phyloP scores from a whole-genome alignment of 192 early-diverging fungal genomes.

The Gamsiella multidivaricata region DNA sequence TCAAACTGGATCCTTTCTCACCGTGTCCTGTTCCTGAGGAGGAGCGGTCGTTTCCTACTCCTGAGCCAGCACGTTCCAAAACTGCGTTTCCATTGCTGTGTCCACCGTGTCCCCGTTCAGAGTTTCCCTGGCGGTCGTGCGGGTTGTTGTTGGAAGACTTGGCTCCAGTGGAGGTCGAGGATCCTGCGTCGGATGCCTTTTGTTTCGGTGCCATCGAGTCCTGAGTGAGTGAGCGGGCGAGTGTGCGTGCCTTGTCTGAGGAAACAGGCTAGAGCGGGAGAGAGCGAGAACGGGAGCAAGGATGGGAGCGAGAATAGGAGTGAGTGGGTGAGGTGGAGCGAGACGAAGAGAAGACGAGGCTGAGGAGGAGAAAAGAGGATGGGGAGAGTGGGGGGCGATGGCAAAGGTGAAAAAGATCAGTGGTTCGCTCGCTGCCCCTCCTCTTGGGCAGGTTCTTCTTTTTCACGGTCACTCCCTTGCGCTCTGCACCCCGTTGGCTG shows the following conservation, averaged over 20 bases:
- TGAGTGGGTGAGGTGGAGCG: not conserved
- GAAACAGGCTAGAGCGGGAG: not conserved
- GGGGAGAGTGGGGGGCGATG: not conserved
- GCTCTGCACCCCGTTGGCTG: no score
- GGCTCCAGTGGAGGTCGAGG: slow-evolving; percentile 2
- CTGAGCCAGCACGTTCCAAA: slow-evolving; percentile 21
- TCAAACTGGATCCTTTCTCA: slow-evolving; percentile 18
- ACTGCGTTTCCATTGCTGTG: slow-evolving; percentile 12
- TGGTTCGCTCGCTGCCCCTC: no score
- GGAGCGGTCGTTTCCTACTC: slow-evolving; percentile 15
- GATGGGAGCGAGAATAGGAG: no score
- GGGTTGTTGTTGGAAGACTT: slow-evolving; percentile 22
- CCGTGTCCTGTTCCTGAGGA: slow-evolving; percentile 15
- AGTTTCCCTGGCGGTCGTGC: slow-evolving; percentile 17
- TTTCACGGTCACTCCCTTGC: no score
- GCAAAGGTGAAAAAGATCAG: not conserved
- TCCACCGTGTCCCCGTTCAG: slow-evolving; percentile 20
- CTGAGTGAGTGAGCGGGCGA: not conserved
- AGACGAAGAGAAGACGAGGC: slow-evolving; percentile 3
- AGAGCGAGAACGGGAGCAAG: not conserved
- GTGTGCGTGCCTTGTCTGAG: not conserved
- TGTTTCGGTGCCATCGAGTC: slow-evolving; percentile 41
- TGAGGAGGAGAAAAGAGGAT: not conserved
- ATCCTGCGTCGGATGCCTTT: slow-evolving; percentile 24
- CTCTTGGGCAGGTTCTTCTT: no score